These are phyloP conservation scores for Tetrapyrgos nigripes DNA, from an alignment of 1,284 basidiomycete species.

Conservation along the genomic window DNA sequence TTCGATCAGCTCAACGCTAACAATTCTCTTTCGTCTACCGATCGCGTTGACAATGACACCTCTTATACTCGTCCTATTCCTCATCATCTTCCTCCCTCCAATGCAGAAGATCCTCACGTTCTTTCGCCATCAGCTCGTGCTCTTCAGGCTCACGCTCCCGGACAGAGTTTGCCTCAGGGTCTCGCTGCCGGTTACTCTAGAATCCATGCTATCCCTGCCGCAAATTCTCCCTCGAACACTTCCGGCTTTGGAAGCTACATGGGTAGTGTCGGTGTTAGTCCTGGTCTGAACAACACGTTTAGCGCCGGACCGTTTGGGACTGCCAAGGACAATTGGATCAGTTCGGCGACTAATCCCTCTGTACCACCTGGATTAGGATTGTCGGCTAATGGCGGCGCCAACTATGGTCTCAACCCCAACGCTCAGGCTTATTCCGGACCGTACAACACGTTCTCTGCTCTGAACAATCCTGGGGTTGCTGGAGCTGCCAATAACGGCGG, in stretches of 20 bases:
- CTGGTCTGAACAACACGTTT: slow-evolving; percentile 17
- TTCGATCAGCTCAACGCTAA: not conserved
- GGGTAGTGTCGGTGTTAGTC: slow-evolving; percentile 30
- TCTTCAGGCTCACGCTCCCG: slow-evolving; percentile 80
- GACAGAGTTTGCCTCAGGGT: slow-evolving; percentile 87
- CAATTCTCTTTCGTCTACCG: not conserved
- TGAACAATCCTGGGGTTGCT: not conserved
- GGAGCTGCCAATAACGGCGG: not conserved
- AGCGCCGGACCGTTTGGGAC: slow-evolving; percentile 18
- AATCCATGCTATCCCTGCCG: slow-evolving; percentile 73
- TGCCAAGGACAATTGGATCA: not conserved
- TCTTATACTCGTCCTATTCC: not conserved
- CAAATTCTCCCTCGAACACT: slow-evolving; percentile 45
- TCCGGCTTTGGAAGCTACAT: slow-evolving; percentile 42
- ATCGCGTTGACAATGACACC: not conserved
- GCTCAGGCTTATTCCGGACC: not conserved
- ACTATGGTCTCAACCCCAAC: not conserved
- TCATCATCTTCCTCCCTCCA: not conserved
- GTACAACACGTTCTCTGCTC: not conserved
- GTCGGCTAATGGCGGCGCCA: not conserved
- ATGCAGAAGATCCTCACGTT: not conserved
- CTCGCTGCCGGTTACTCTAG: slow-evolving; percentile 86
- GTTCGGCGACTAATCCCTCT: not conserved
- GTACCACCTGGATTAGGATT: not conserved
- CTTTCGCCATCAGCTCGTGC: slow-evolving; percentile 70